Evolutionary conservation across 2,329 filamentous ascomycete species (phyloP), one percentile per base, ranked within the genome.

Genomic region (Venturia aucupariae): DNA sequence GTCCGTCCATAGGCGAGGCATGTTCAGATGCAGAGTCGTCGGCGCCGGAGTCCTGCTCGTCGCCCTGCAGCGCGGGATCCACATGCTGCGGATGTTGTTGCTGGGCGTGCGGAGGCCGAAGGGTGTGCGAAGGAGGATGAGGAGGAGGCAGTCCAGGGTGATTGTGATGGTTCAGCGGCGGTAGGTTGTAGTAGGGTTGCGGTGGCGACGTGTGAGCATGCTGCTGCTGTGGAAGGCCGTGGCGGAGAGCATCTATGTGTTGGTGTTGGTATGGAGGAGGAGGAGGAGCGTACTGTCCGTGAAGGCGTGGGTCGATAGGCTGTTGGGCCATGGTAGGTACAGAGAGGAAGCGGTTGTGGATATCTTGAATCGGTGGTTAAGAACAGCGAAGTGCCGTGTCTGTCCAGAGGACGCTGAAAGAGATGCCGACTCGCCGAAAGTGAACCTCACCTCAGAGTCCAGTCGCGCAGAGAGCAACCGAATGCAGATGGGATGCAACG

Each of bases 81-180:
- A 60, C 59, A 41, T 60, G 59, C 27, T 60, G 59, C n/a, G 30
- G 38, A 2, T 41, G 59, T 27, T 60, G 59, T 8, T 60, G 59
- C 41, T 42, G 59, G 15, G 24, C 1, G 24, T 22, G 35, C n/a
- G n/a, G 6, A 27, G 30, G n/a, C 32, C 13, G 32, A 60, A 24
- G 57, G 3, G 54, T 3, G 19, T 32, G 54, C 13, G 54, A 41
- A 27, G 44, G 57, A 41, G 57, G 35, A 44, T 41, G 59, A 10
- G 59, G 35, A 42, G 59, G 59, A 10, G 35, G 59, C 35, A 41
- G 59, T 19, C 59, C 59, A 7, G 32, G 55, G 30, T 41, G 55
- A 8, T 38, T 22, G 35, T 60, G 59, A 22, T 60, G 59, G 38
- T 60, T 41, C 59, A 41, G 38, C 15, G 41, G 59, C 1, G 38